A percentile compares a stretch with the other conserved stretches of the same genome.
phyloP scores from a whole-genome alignment of 176 grass and related monocot species.

The Aegilops longissima region DNA sequence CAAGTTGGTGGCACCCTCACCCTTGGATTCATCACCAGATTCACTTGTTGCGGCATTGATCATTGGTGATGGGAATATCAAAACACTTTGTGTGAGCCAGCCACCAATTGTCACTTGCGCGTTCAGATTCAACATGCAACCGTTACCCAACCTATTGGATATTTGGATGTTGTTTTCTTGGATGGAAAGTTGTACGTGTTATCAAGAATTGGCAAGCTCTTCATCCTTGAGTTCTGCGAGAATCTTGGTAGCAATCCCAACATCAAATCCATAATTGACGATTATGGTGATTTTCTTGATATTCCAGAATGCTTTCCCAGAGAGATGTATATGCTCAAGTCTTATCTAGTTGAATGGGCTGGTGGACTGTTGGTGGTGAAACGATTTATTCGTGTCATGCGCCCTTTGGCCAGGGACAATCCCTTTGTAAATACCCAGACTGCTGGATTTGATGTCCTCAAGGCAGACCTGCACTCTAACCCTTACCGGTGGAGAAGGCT shows the following conservation, averaged over 20 bases:
- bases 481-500: background rate
- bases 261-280: background rate
- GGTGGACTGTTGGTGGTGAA: too few species aligned
- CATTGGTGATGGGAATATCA: background rate
- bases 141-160: background rate
- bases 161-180: background rate
- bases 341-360: too few species aligned
- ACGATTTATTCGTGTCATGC: too few species aligned
- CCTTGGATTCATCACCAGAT: background rate
- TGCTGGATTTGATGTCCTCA: background rate
- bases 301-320: background rate
- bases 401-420: too few species aligned
- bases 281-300: background rate
- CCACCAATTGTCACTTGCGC: background rate
- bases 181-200: background rate
- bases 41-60: background rate
- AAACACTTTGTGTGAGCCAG: background rate
- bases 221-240: background rate
- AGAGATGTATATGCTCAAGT: background rate
- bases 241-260: background rate
- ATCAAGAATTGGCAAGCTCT: background rate
- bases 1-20: background rate
- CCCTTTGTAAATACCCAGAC: too few species aligned
- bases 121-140: background rate
- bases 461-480: constrained; percentile 12